phyloP scores from a whole-genome alignment of 208 protist species.

The Acanthamoeba polyphaga region DNA sequence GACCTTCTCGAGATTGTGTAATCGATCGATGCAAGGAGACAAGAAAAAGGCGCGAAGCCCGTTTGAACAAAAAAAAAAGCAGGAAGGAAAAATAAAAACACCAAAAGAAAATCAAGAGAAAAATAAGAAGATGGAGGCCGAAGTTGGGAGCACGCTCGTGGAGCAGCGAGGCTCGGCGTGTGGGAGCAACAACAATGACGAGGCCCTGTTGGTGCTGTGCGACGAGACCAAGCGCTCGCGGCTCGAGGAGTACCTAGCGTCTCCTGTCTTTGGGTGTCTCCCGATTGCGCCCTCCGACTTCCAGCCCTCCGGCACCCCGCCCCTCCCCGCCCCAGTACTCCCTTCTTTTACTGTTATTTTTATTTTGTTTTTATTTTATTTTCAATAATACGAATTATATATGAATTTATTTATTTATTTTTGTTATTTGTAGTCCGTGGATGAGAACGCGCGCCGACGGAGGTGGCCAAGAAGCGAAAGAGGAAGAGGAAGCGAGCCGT shows the following conservation, averaged over 20 bases:
- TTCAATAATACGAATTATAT: neutral
- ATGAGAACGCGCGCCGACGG: neutral
- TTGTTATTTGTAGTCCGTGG: neutral
- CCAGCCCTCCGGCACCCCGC: neutral
- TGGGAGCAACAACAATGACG: neutral
- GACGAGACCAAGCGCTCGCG: neutral
- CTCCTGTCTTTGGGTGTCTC: neutral
- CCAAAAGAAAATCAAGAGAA: neutral
- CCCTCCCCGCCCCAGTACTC: neutral
- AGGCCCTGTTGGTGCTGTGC: neutral
- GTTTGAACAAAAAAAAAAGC: too few relatives aligned
- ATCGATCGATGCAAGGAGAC: too few relatives aligned
- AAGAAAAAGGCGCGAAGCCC: too few relatives aligned
- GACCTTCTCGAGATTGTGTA: too few relatives aligned
- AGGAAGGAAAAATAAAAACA: too few relatives aligned
- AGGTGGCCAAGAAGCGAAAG: neutral
- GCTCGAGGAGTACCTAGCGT: neutral
- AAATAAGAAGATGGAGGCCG: neutral
- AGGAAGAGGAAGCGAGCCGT: neutral
- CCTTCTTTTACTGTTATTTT: neutral
- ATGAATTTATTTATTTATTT: neutral
- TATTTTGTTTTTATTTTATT: neutral
- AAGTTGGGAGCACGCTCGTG: too few relatives aligned
- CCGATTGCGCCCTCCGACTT: neutral
- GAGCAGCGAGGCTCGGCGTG: too few relatives aligned